A percentile compares a stretch with the other conserved stretches of the same genome.
Conservation (phyloP, 257 asterid species). For the Jacaranda copaia region DNA sequence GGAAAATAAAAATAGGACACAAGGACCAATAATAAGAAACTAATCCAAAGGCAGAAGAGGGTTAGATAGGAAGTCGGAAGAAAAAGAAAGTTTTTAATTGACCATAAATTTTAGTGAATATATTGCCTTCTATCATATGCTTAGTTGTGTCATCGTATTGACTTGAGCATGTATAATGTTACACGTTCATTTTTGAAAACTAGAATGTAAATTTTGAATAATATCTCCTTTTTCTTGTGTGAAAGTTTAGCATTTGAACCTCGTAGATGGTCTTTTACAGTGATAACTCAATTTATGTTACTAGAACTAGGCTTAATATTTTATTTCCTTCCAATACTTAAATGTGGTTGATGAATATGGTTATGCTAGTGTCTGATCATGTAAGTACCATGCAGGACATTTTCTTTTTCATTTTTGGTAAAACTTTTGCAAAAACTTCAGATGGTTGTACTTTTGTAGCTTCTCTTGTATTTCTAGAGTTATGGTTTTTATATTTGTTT, state of each 20-base stretch:
- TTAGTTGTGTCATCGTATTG: background rate
- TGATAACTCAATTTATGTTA: background rate
- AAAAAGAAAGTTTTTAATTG: background rate
- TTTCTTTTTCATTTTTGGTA: background rate
- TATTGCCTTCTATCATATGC: background rate
- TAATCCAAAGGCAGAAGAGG: background rate
- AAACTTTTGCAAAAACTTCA: background rate
- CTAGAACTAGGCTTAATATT: background rate
- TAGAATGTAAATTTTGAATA: background rate
- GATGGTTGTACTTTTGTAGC: slow-evolving; percentile 3
- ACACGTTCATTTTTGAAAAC: background rate
- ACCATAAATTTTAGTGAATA: background rate
- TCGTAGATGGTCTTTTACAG: background rate
- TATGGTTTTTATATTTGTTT: background rate
- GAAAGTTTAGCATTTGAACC: background rate
- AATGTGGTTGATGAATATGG: background rate
- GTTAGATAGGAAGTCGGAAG: background rate
- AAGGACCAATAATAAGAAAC: background rate
- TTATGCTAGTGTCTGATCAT: background rate
- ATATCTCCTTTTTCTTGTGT: background rate
- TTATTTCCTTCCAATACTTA: background rate
- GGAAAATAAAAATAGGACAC: background rate
- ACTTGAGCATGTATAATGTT: background rate
- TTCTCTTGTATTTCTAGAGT: background rate
- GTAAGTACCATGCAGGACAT: background rate